Base-by-base conservation (phyloP, 1,284 basidiomycete genomes). In the Leucoagaricus sp. region DNA sequence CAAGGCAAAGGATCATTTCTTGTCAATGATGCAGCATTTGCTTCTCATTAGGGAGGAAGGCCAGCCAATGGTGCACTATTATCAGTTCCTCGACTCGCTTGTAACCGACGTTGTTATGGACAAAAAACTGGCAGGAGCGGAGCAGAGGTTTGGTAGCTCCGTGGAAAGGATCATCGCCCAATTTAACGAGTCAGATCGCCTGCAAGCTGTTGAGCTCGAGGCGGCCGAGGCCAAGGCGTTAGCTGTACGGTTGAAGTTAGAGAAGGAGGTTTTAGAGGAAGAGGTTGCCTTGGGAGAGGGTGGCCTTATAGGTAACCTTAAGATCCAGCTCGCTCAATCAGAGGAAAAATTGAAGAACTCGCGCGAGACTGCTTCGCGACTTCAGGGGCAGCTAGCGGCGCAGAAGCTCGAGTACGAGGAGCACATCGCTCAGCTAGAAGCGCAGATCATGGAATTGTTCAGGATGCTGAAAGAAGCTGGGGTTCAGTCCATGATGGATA, bases 71-170 rank as follows among this genome's bases (percentile, higher is more conserved):
- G 84, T 85, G 31, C 90, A 95, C 64, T 93, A 96, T 72, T 98
- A 93, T 72, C 94, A 95, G 72, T 83, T 99, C 48, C 84, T 99
- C 65, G 94, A 98, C 69, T 89, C 91, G n/a, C 79, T 98, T 49
- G 85, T 99, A 47, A 89, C 93, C 31, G 92, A 96, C 64, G 87
- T 99, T 45, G 95, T 98, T 23, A 84, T 98, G 75, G 94, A 97
- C 72, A 93, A 94, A 72, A 92, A 93, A 64, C 82, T 94, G 49
- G 84, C 83, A 28, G 91, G 93, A 31, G 92, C 94, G 26, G 91
- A 94, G 58, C 84, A 88, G 49, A 84, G 95, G 19, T 82, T 98
- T 61, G 96, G 95, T 0, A 87, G 92, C 57, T 95, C 93, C 1
- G 94, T 99, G 19, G 88, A 94, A 62, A 85, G 90, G 49, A 84